Evolutionary conservation across 2,329 filamentous ascomycete genomes (phyloP).

Genomic region (Microdochium nivale): DNA sequence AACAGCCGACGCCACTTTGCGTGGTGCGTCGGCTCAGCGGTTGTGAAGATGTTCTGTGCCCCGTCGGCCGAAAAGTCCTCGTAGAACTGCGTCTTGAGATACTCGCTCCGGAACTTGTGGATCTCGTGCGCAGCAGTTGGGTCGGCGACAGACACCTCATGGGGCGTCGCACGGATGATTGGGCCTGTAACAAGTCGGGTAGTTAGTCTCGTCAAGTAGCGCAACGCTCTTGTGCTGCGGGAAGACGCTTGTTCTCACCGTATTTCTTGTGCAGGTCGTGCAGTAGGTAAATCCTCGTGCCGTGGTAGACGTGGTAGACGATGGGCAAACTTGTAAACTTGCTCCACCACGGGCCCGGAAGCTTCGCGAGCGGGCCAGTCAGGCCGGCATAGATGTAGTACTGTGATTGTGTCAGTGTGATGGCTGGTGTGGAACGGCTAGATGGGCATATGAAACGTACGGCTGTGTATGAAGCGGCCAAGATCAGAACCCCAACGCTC

Average conservation of each 20-base stretch:
- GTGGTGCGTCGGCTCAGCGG: constrained; percentile 27
- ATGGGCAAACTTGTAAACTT: constrained; percentile 10
- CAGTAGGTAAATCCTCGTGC: constrained; percentile 10
- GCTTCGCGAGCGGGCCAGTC: constrained; percentile 9
- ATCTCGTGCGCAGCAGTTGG: constrained; percentile 13
- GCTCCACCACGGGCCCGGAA: constrained; percentile 17
- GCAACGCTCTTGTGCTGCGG: neutral
- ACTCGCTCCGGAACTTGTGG: constrained; percentile 18
- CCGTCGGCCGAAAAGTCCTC: constrained; percentile 3
- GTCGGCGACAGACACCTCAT: constrained; percentile 16
- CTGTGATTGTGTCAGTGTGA: neutral
- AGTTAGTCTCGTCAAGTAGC: neutral
- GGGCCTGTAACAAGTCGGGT: constrained; percentile 9
- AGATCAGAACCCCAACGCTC: too few relatives aligned
- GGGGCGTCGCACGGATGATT: constrained; percentile 15
- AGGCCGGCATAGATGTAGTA: constrained; percentile 4
- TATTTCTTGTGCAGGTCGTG: constrained; percentile 16
- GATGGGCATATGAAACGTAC: too few relatives aligned
- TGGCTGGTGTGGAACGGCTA: too few relatives aligned
- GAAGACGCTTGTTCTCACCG: constrained; percentile 5
- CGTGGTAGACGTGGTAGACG: constrained; percentile 6
- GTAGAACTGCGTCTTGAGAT: constrained; percentile 18
- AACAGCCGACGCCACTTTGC: constrained; percentile 31
- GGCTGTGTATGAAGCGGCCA: too few relatives aligned
- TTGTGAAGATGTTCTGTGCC: constrained; percentile 29